Evolutionary conservation across 306 rosid species (phyloP), one percentile per base, ranked within the genome.

Genomic region (Sicyos baderoa): DNA sequence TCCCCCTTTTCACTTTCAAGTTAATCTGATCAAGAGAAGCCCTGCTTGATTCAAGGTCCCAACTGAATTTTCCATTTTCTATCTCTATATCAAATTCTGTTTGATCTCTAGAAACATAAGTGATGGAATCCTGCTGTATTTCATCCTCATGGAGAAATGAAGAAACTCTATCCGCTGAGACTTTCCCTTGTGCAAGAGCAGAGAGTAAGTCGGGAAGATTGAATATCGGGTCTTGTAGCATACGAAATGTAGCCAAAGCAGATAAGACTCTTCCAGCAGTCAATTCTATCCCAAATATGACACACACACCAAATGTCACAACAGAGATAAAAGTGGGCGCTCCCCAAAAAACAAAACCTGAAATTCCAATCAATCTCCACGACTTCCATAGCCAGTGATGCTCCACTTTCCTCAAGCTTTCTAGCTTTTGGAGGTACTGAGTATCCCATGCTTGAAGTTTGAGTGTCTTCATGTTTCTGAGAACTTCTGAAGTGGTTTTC

Each of bases 371-470:
- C 61, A 89, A 78, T 70, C 82, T 81, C 56, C 89, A 52, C 8
- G 95, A 86, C 77, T 93, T 89, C 84, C 79, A 74, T 32, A 93
- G 62, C 96, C 97, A 89, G 16, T 58, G 52, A 19, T 84, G 81
- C 74, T 93, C 98, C 12, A 76, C n/a, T 29, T 65, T 78, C 77
- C 98, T 86, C 64, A 85, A 64, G 27, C 72, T 51, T 75, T 81
- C 94, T 70, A 93, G 72, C 80, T 77, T 86, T 13, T 85, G 79
- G 45, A 79, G 88, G 63, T 89, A 93, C 65, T 86, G 84, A 48
- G 60, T 76, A 70, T 93, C 98, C 98, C 98, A 93, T 67, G 95
- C 94, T 85, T 93, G 95, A 75, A 93, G 96, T 57, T 89, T 93
- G 78, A 93, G 77, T n/a, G 90, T 85, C 81, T 78, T 93, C 86